Conservation (phyloP, 1,284 basidiomycete species). For the Sporisorium graminicola region DNA sequence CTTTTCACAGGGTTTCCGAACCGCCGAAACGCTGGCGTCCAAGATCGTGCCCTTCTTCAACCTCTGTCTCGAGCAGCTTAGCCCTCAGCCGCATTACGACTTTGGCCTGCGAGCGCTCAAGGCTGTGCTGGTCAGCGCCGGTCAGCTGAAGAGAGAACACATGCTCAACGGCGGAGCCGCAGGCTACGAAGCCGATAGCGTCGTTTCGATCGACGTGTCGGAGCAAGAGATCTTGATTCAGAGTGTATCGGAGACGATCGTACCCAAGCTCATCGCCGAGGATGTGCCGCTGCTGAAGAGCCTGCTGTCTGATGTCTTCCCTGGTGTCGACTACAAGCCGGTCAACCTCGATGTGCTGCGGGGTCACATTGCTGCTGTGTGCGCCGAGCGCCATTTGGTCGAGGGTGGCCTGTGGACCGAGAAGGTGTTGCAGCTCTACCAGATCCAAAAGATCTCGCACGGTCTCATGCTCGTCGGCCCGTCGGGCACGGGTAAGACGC, state of each 20-base stretch:
- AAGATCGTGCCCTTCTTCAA: slow-evolving; percentile 99
- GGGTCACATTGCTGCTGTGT: slow-evolving; percentile 86
- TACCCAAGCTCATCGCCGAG: slow-evolving; percentile 96
- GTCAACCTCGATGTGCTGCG: slow-evolving; percentile 88
- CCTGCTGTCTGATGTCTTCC: slow-evolving; percentile 96
- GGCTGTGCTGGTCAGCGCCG: slow-evolving; percentile 94
- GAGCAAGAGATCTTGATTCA: slow-evolving; percentile 99
- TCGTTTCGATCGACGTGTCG: slow-evolving; percentile 72
- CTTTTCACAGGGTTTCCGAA: slow-evolving; percentile 99
- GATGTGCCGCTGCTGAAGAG: slow-evolving; percentile 95
- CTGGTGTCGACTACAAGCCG: slow-evolving; percentile 89
- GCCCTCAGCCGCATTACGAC: slow-evolving; percentile 97
- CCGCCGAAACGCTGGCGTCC: slow-evolving; percentile 92
- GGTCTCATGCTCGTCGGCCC: slow-evolving; percentile 99
- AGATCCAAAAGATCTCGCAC: slow-evolving; percentile 99
- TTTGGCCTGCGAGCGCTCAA: slow-evolving; percentile 98
- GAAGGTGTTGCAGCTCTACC: slow-evolving; percentile 97
- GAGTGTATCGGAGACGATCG: slow-evolving; percentile 98
- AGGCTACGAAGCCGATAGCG: slow-evolving; percentile 12
- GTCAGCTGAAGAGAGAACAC: slow-evolving; percentile 91
- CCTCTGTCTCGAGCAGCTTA: slow-evolving; percentile 95
- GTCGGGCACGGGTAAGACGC: slow-evolving; percentile 95
- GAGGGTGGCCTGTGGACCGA: slow-evolving; percentile 89
- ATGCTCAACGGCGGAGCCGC: slow-evolving; percentile 43
- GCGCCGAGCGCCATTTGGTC: slow-evolving; percentile 85